Conservation (phyloP, 169 alveolate genomes). For the Babesia bovis region DNA sequence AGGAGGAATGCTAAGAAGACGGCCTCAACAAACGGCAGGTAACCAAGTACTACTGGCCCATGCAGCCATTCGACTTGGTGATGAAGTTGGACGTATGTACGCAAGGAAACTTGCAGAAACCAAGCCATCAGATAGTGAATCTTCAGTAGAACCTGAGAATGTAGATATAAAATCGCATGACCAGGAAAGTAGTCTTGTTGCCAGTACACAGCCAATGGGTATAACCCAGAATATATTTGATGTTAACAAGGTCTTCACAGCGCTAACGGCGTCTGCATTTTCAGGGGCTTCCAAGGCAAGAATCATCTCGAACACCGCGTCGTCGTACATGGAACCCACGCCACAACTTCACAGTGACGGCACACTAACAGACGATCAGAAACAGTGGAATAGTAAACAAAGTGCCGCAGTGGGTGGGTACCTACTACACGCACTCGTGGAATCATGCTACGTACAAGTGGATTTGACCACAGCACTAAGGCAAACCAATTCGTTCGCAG, state of each 20-base stretch:
- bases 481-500: slow-evolving; percentile 64
- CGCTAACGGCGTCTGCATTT: slow-evolving; percentile 17
- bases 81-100: slow-evolving; percentile 69
- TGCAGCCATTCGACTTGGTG: slow-evolving; percentile 75
- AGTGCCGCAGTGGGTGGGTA: slow-evolving; percentile 76
- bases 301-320: slow-evolving; percentile 32
- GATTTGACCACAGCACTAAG: slow-evolving; percentile 70
- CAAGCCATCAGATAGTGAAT: slow-evolving; percentile 16
- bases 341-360: slow-evolving; percentile 24
- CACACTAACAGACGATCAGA: slow-evolving; percentile 37
- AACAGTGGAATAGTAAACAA: slow-evolving; percentile 72
- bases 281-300: slow-evolving; percentile 43
- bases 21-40: slow-evolving; percentile 62
- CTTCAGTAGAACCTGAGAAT: background rate
- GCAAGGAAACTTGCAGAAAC: slow-evolving; percentile 34
- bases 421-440: slow-evolving; percentile 69
- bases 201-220: background rate
- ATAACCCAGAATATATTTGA: background rate
- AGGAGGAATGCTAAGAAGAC: slow-evolving; percentile 57
- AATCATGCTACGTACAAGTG: slow-evolving; percentile 70
- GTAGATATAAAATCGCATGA: background rate
- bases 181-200: background rate
- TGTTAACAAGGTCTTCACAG: background rate
- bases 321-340: slow-evolving; percentile 21
- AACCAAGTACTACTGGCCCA: slow-evolving; percentile 75